Evolutionary conservation across 306 rosid species (phyloP).

Genomic region (Albizia julibrissin): DNA sequence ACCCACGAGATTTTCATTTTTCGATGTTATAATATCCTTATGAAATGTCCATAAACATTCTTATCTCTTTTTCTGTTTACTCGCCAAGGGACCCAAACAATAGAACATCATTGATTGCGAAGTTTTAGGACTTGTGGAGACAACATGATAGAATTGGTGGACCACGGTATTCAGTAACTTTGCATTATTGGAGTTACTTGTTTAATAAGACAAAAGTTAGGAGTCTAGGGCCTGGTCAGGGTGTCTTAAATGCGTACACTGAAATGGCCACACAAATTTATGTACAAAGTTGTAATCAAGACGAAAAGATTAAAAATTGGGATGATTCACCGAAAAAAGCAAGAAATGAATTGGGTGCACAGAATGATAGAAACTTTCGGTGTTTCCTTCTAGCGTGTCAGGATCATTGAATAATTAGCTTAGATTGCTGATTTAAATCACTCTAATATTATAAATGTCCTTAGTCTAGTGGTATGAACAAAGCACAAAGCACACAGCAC

Average conservation of each 20-base stretch:
- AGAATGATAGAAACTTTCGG: neutral
- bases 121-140: neutral
- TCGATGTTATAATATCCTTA: neutral
- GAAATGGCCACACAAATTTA: neutral
- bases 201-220: neutral
- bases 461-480: no score
- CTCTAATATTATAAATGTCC: no score
- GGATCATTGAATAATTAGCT: neutral
- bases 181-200: neutral
- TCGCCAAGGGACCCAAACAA: neutral
- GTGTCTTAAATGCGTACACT: neutral
- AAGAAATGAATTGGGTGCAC: neutral
- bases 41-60: neutral
- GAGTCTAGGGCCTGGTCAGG: neutral
- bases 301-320: neutral
- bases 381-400: neutral
- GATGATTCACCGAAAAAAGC: neutral
- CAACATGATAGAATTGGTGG: conserved; percentile 8
- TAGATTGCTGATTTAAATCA: no score
- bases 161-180: neutral
- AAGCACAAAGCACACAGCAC: no score
- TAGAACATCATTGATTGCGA: conserved; percentile 1
- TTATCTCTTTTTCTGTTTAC: neutral
- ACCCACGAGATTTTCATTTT: neutral
- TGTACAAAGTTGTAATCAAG: neutral